Evolutionary conservation across 352 stramenopile species (phyloP), one percentile per base, ranked within the genome.

Genomic region (Phytophthora crassamura): DNA sequence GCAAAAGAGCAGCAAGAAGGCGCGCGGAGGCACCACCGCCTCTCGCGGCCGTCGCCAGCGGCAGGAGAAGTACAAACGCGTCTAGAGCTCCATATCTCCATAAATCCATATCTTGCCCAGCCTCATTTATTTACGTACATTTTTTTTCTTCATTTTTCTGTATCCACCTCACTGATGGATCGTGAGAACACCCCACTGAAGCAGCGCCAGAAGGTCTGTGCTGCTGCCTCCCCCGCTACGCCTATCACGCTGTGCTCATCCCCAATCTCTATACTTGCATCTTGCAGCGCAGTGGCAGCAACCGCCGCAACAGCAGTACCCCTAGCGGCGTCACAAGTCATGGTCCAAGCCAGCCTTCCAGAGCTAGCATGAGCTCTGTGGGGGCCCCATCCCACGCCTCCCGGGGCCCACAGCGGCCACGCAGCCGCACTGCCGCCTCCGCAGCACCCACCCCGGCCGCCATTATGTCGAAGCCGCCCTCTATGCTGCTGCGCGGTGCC

Each of bases 111-210:
- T 25, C 22, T 25, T 25, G 22, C 22, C 22, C 22, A 25, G 2
- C 22, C 1, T 25, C 22, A 15, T 15, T 16, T 45, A 18, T 16
- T 15, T 18, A 14, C 47, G 28, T 18, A 18, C 38, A 45, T n/a
- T 45, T 10, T 45, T 8, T 1, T 25, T 25, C 3, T 25, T 25
- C 3, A 25, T 4, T 4, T 25, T 25, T 25, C 22, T 3, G 3
- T 25, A 25, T 25, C 22, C 22, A 25, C 22, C 22, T 25, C 22
- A 3, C 22, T 25, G 46, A 91, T 90, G 83, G 83, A 91, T 79
- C 83, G 83, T 36, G 83, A 91, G 66, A 75, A 71, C 47, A 91
- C 83, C 48, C 83, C 83, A 45, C 77, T 86, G 60, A 90, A 90
- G 75, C 83, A 91, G 81, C 80, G 83, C 11, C 80, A 90, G 55